Evolutionary conservation across 176 grass and related monocot species (phyloP).

Genomic region (Oryza meridionalis): DNA sequence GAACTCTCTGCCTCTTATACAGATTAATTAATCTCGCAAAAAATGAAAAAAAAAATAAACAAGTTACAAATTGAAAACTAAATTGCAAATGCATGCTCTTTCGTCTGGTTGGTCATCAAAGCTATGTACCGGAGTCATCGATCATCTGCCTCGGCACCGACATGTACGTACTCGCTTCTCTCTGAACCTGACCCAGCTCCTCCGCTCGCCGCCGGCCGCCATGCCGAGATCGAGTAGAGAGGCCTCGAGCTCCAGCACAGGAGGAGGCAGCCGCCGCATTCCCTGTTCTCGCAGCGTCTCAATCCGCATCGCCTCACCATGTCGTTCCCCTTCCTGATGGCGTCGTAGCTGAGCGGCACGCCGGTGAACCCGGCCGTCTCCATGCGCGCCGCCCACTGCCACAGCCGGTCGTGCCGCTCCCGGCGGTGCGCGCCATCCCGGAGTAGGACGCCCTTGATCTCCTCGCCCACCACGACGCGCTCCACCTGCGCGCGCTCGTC

Average conservation of each 20-base stretch:
- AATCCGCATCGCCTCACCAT: not conserved
- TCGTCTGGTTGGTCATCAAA: too few relatives aligned
- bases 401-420: constrained; percentile 51
- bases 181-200: not conserved
- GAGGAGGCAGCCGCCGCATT: constrained; percentile 27
- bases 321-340: constrained; percentile 8
- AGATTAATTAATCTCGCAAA: too few relatives aligned
- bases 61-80: too few relatives aligned
- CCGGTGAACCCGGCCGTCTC: constrained; percentile 20
- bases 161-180: constrained; percentile 43
- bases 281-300: not conserved
- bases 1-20: too few relatives aligned
- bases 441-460: constrained; percentile 41
- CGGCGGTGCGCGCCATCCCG: constrained; percentile 5
- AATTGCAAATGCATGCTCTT: too few relatives aligned
- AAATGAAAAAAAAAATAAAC: too few relatives aligned
- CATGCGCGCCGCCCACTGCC: constrained; percentile 43
- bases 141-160: constrained; percentile 43
- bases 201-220: constrained; percentile 19
- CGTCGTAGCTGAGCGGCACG: constrained; percentile 39
- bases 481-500: constrained; percentile 36
- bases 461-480: constrained; percentile 31
- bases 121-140: constrained; percentile 36
- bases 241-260: constrained; percentile 37
- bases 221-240: constrained; percentile 43